Conservation (phyloP, 805 yeast genomes). For the Candida montana region DNA sequence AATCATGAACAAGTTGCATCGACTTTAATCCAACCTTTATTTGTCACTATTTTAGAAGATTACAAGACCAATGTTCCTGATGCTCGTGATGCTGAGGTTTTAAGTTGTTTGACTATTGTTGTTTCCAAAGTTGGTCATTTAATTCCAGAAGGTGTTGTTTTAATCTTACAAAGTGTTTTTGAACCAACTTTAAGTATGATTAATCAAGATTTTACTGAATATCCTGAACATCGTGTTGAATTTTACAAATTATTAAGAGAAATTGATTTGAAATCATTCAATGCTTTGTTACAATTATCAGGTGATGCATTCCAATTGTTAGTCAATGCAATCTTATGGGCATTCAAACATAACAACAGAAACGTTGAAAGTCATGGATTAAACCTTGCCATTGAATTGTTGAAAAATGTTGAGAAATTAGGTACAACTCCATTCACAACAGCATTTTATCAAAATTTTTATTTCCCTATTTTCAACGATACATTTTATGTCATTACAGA, state of each 20-base stretch:
- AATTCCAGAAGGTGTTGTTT: constrained; percentile 85
- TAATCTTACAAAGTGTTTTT: constrained; percentile 84
- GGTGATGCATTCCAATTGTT: constrained; percentile 88
- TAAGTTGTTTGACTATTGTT: constrained; percentile 89
- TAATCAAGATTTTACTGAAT: constrained; percentile 90
- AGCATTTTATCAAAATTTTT: constrained; percentile 84
- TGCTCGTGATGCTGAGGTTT: constrained; percentile 96
- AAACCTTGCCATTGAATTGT: constrained; percentile 73
- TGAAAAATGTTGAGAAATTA: constrained; percentile 76
- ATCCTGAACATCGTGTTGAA: constrained; percentile 96
- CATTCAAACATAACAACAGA: constrained; percentile 94
- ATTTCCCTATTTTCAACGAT: constrained; percentile 84
- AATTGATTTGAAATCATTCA: constrained; percentile 79
- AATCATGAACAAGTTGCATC: constrained; percentile 75
- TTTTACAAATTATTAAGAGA: constrained; percentile 87
- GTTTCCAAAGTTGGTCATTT: constrained; percentile 81
- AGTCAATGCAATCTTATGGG: constrained; percentile 95
- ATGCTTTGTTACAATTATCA: constrained; percentile 81
- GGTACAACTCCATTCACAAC: constrained; percentile 67
- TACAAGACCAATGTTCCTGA: constrained; percentile 86
- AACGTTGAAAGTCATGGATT: constrained; percentile 94
- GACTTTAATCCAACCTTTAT: constrained; percentile 76
- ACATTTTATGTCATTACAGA: constrained; percentile 92
- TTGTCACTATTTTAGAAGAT: constrained; percentile 83
- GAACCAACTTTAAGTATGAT: constrained; percentile 95